Conservation (phyloP, 352 stramenopile species). For the Phytophthora cryptogea region DNA sequence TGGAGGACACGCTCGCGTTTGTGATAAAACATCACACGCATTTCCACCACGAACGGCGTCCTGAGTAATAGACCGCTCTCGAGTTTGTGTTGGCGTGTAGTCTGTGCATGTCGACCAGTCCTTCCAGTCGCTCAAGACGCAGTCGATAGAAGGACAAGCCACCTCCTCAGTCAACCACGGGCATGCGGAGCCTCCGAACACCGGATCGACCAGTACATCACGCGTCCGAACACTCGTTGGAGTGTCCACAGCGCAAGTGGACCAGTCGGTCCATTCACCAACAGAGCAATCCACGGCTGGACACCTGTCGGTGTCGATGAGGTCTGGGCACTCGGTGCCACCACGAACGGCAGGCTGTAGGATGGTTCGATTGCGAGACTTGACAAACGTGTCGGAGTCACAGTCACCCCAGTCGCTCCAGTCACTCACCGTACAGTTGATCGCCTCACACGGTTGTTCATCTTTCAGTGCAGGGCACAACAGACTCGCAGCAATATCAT, state of each 20-base stretch:
- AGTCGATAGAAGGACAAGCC: constrained; percentile 56
- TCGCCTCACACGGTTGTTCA: constrained; percentile 42
- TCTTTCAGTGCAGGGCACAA: constrained; percentile 48
- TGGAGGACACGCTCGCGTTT: constrained; percentile 42
- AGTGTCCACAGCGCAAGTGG: constrained; percentile 31
- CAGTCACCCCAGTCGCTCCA: constrained; percentile 59
- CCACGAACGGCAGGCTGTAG: constrained; percentile 39
- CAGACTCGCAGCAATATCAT: constrained; percentile 16
- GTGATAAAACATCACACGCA: constrained; percentile 28
- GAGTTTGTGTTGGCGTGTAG: constrained; percentile 47
- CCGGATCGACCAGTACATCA: constrained; percentile 18
- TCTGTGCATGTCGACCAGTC: constrained; percentile 35
- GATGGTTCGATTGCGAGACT: constrained; percentile 46
- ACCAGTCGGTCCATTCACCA: constrained; percentile 47
- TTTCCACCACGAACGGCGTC: constrained; percentile 41
- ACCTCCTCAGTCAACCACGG: constrained; percentile 31
- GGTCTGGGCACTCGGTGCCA: constrained; percentile 44
- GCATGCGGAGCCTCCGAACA: constrained; percentile 40
- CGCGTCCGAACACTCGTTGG: constrained; percentile 33
- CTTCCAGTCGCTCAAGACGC: constrained; percentile 42
- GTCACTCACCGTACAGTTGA: constrained; percentile 58
- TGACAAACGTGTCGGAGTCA: constrained; percentile 38
- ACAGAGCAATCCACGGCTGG: constrained; percentile 41
- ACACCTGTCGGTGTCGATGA: constrained; percentile 44
- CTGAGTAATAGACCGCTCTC: constrained; percentile 42